Evolutionary conservation across 495 filamentous ascomycete genomes (phyloP).

Genomic region (Xylaria scruposa): DNA sequence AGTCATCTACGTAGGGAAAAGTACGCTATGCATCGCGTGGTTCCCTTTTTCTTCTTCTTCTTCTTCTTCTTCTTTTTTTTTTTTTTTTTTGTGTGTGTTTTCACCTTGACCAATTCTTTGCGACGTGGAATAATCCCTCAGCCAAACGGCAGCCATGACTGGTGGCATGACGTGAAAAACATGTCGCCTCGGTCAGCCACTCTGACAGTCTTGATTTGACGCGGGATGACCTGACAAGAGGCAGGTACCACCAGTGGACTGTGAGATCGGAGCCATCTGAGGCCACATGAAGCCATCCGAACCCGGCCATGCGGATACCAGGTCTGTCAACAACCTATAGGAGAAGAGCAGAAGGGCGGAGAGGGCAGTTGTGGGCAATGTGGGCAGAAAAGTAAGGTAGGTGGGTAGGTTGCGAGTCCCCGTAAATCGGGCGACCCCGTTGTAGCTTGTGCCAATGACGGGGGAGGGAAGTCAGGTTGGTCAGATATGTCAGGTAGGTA

Average conservation of each 20-base stretch:
- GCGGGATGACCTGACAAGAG: conserved; percentile 1
- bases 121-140: conserved; percentile 7
- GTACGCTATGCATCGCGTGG: neutral
- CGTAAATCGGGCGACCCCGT: conserved; percentile 1
- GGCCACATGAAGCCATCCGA: neutral
- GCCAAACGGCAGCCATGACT: neutral
- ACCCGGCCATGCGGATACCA: conserved; percentile 11
- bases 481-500: neutral
- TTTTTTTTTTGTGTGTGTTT: neutral
- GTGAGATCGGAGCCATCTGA: conserved; percentile 14
- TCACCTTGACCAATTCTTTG: neutral
- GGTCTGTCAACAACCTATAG: neutral
- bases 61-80: too few species aligned
- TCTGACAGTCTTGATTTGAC: neutral
- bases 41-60: too few species aligned
- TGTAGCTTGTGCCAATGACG: neutral
- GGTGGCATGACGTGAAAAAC: conserved; percentile 10
- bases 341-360: conserved; percentile 1
- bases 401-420: neutral
- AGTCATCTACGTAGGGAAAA: neutral
- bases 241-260: conserved; percentile 10
- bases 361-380: neutral
- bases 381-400: neutral
- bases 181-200: neutral
- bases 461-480: neutral